phyloP scores from a whole-genome alignment of 805 yeast genomes.

The Tetrapisispora nanseiensis region DNA sequence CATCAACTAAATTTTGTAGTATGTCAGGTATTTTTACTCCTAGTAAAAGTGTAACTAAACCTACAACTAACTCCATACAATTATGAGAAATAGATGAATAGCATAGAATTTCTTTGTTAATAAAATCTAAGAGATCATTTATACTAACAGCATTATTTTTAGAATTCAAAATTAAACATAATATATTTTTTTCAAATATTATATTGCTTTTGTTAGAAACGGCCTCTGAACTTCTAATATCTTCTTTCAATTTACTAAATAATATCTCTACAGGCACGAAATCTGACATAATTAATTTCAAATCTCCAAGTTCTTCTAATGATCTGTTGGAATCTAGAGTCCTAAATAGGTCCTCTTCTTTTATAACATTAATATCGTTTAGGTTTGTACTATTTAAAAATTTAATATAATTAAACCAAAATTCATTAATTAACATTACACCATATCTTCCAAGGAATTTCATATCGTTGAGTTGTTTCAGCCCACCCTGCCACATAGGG shows the following conservation, averaged over 20 bases:
- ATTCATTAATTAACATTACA: conserved; percentile 23
- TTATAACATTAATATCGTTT: not conserved
- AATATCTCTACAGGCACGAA: conserved; percentile 11
- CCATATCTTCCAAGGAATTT: conserved; percentile 27
- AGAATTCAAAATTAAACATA: conserved; percentile 6
- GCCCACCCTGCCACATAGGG: conserved; percentile 23
- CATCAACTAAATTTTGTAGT: conserved; percentile 21
- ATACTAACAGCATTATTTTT: conserved; percentile 14
- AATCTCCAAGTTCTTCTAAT: conserved; percentile 10
- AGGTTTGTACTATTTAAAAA: conserved; percentile 1
- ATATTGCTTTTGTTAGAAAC: not conserved
- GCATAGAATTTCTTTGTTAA: not conserved
- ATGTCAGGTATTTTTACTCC: not conserved
- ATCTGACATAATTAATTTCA: conserved; percentile 16
- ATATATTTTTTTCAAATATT: conserved; percentile 7
- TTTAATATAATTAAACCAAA: conserved; percentile 23
- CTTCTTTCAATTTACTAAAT: conserved; percentile 5
- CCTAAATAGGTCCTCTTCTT: conserved; percentile 9
- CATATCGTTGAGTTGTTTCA: conserved; percentile 21
- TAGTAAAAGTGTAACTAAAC: conserved; percentile 1
- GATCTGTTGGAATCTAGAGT: conserved; percentile 13
- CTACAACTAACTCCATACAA: not conserved
- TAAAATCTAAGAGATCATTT: conserved; percentile 10
- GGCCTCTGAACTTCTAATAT: conserved; percentile 1
- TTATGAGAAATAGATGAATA: not conserved